Percentiles rank a stretch among this genome's conserved stretches.
Conservation (phyloP, 2,329 filamentous ascomycete genomes). For the Aureobasidium sp. region DNA sequence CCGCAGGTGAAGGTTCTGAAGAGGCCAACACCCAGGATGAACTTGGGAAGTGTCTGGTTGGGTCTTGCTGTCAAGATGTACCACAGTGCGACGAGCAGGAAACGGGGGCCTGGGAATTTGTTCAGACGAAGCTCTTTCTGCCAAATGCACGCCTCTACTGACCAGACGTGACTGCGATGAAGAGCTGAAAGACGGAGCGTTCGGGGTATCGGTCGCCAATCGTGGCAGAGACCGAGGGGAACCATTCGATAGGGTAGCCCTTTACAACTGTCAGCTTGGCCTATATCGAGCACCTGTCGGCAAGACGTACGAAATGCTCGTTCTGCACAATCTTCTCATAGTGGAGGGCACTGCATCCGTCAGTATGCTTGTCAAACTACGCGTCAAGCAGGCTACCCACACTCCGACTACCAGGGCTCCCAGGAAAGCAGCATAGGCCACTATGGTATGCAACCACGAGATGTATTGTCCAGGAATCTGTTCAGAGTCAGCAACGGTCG, state of each 20-base stretch:
- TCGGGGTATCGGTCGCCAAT: slow-evolving; percentile 97
- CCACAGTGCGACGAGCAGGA: slow-evolving; percentile 83
- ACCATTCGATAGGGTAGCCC: slow-evolving; percentile 52
- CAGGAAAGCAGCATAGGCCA: slow-evolving; percentile 80
- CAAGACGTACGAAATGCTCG: slow-evolving; percentile 61
- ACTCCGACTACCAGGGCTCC: slow-evolving; percentile 73
- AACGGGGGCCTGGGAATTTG: slow-evolving; percentile 60
- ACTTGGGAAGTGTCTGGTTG: slow-evolving; percentile 66
- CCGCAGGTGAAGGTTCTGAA: slow-evolving; percentile 90
- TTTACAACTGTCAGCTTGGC: slow-evolving; percentile 19
- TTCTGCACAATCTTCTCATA: slow-evolving; percentile 98
- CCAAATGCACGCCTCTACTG: neutral
- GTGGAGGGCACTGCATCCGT: slow-evolving; percentile 55
- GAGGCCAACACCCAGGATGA: slow-evolving; percentile 69
- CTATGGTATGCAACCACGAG: slow-evolving; percentile 73
- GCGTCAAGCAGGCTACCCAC: slow-evolving; percentile 17
- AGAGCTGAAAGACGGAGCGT: slow-evolving; percentile 91
- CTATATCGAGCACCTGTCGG: neutral
- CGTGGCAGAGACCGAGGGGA: slow-evolving; percentile 59
- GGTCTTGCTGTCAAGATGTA: slow-evolving; percentile 78
- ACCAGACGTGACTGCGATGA: slow-evolving; percentile 93
- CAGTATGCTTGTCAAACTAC: slow-evolving; percentile 5
- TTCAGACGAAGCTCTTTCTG: slow-evolving; percentile 10
- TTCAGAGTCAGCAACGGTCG: neutral
- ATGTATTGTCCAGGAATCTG: slow-evolving; percentile 78